Conservation (phyloP, 2,329 filamentous ascomycete genomes). For the Ustilaginoidea virens region DNA sequence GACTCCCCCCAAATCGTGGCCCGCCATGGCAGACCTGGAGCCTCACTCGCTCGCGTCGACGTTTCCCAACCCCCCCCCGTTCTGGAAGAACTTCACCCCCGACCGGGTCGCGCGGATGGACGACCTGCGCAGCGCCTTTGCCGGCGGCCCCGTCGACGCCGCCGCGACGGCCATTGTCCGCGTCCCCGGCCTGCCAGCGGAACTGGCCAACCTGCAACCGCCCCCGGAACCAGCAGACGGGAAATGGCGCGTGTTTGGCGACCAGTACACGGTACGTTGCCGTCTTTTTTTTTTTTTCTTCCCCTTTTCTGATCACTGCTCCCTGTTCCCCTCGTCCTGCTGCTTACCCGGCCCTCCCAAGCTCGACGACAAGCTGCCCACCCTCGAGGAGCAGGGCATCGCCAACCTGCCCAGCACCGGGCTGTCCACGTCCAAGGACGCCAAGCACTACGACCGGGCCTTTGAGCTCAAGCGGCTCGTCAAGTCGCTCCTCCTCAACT, state of each 20-base stretch:
- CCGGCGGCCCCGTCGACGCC: conserved; percentile 11
- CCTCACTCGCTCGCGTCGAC: conserved; percentile 40
- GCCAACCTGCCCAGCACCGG: conserved; percentile 41
- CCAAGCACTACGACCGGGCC: conserved; percentile 44
- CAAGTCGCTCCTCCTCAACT: conserved; percentile 77
- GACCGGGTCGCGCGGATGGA: conserved; percentile 49
- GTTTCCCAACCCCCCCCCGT: conserved; percentile 76
- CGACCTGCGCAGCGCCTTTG: conserved; percentile 24
- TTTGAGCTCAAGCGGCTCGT: conserved; percentile 61
- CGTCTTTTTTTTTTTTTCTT: neutral
- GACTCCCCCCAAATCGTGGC: too few species aligned
- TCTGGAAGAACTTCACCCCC: conserved; percentile 77
- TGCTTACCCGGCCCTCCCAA: conserved; percentile 11
- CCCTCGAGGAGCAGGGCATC: conserved; percentile 55
- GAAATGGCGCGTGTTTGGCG: conserved; percentile 63
- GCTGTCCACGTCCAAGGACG: conserved; percentile 27
- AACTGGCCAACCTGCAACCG: conserved; percentile 66
- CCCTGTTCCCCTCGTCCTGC: neutral
- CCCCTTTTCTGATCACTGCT: neutral
- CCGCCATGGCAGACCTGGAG: conserved; percentile 45
- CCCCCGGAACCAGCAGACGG: conserved; percentile 57
- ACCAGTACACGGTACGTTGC: conserved; percentile 37
- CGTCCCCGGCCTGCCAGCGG: conserved; percentile 42
- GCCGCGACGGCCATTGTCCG: conserved; percentile 15
- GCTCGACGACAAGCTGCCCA: conserved; percentile 46